phyloP scores from a whole-genome alignment of 1,284 basidiomycete genomes.

The Austroboletus olivaceoglutinosus region DNA sequence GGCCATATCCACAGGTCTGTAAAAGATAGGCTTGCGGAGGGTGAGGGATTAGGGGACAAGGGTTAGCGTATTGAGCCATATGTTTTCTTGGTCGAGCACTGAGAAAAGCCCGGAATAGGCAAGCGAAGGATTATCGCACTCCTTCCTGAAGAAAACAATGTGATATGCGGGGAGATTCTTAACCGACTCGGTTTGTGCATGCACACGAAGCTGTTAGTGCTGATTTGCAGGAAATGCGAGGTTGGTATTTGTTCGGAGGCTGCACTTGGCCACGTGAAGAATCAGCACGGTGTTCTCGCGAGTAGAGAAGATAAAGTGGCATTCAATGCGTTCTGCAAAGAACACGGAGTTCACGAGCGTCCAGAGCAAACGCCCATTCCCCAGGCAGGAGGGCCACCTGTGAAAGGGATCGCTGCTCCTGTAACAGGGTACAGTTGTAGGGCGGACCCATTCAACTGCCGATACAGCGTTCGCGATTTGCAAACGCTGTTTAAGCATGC shows the following conservation, averaged over 20 bases:
- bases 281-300: not conserved
- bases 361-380: not conserved
- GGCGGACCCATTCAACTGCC: slow-evolving; percentile 5
- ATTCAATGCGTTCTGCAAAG: not conserved
- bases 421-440: slow-evolving; percentile 5
- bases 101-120: not conserved
- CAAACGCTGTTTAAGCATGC: slow-evolving; percentile 2
- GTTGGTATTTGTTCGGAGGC: not conserved
- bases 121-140: slow-evolving; percentile 4
- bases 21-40: too few species aligned
- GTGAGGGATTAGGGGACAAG: too few species aligned
- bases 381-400: slow-evolving; percentile 5
- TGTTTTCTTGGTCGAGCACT: not conserved
- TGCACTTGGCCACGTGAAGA: slow-evolving; percentile 4
- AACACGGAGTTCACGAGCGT: not conserved
- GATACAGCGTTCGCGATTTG: slow-evolving; percentile 6
- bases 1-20: not conserved
- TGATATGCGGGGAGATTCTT: not conserved
- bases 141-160: not conserved
- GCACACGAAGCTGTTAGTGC: slow-evolving; percentile 1
- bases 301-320: not conserved
- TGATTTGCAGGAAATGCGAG: slow-evolving; percentile 7
- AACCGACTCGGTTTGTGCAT: slow-evolving; percentile 1
- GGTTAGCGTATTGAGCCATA: not conserved
- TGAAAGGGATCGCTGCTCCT: slow-evolving; percentile 1